phyloP scores from a whole-genome alignment of 2,329 filamentous ascomycete species.

The Penicillium glabrum region DNA sequence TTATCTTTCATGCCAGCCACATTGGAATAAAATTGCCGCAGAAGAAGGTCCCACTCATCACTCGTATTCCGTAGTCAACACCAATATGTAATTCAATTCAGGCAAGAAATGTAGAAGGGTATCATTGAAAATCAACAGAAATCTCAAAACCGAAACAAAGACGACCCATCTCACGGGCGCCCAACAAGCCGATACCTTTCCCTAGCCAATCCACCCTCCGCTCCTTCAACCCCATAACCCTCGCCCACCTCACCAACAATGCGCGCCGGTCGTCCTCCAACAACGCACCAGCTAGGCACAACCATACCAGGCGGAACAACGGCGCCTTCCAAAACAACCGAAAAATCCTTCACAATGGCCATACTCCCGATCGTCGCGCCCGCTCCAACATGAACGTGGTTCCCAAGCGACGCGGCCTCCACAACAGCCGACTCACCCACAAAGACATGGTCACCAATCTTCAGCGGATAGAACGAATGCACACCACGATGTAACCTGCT shows the following conservation, averaged over 20 bases:
- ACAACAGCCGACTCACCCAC: constrained; percentile 74
- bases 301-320: constrained; percentile 88
- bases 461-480: constrained; percentile 70
- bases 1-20: not conserved
- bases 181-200: constrained; percentile 44
- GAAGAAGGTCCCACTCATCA: not conserved
- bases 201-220: constrained; percentile 45
- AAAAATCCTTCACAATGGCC: constrained; percentile 90
- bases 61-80: not conserved
- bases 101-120: constrained; percentile 12
- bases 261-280: constrained; percentile 77
- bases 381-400: constrained; percentile 80
- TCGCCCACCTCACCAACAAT: constrained; percentile 73
- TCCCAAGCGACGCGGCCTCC: constrained; percentile 79
- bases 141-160: constrained; percentile 5
- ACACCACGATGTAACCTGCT: constrained; percentile 75
- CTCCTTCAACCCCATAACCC: constrained; percentile 48
- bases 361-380: constrained; percentile 79
- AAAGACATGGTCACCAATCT: constrained; percentile 93
- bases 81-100: not conserved
- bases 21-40: not conserved
- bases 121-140: constrained; percentile 14
- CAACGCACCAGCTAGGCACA: constrained; percentile 85
- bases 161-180: constrained; percentile 16
- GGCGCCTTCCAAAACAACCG: constrained; percentile 79